Evolutionary conservation across 495 filamentous ascomycete species (phyloP).

Genomic region (Neurospora sp.): DNA sequence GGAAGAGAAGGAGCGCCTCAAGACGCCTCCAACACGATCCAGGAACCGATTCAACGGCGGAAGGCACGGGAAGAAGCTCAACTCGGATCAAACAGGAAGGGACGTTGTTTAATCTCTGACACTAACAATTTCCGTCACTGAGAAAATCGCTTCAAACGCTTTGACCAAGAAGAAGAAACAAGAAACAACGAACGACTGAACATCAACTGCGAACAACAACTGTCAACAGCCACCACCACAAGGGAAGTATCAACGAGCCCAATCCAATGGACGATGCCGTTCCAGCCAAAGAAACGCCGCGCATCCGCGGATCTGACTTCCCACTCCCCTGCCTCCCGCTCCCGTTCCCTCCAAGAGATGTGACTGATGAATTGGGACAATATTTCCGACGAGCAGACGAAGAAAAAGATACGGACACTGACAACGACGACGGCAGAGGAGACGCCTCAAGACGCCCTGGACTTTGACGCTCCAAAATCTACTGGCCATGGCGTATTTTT

Average conservation of each 20-base stretch:
- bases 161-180: neutral
- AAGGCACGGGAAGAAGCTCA: neutral
- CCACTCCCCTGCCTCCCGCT: neutral
- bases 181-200: neutral
- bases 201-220: neutral
- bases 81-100: neutral
- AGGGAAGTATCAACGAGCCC: neutral
- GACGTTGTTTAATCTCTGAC: neutral
- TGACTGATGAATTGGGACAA: neutral
- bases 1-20: neutral
- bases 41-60: neutral
- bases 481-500: conserved; percentile 4
- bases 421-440: neutral
- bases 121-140: neutral
- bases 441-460: neutral
- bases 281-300: neutral
- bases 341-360: neutral
- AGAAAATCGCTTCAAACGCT: neutral
- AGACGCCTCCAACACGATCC: neutral
- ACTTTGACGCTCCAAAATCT: neutral
- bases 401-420: neutral
- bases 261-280: neutral
- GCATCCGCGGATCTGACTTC: neutral
- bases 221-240: no score
- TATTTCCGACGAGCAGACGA: neutral